Evolutionary conservation across 2,329 filamentous ascomycete genomes (phyloP).

Genomic region (Gliomastix tumulicola): DNA sequence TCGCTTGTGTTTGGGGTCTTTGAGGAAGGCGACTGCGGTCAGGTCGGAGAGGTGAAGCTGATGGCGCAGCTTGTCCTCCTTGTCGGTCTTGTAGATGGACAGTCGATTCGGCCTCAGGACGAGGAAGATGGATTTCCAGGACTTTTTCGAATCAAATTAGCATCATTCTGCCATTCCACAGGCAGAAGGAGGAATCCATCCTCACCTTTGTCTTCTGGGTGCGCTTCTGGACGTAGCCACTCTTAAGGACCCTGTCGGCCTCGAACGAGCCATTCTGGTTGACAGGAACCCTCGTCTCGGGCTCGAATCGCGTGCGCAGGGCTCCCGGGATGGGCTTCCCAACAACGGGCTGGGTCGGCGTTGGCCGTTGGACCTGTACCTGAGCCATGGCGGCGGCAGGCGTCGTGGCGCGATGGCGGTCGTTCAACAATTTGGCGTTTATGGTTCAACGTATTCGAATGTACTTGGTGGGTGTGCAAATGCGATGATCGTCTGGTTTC

Average conservation of each 20-base stretch:
- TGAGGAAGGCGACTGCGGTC: constrained; percentile 82
- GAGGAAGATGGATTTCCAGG: constrained; percentile 85
- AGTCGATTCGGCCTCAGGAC: constrained; percentile 86
- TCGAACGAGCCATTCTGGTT: constrained; percentile 95
- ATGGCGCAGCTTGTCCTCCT: constrained; percentile 82
- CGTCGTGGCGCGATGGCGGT: not conserved
- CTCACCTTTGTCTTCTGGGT: constrained; percentile 93
- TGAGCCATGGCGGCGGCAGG: constrained; percentile 1
- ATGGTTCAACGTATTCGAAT: too few relatives aligned
- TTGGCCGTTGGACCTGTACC: constrained; percentile 1
- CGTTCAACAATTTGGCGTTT: too few relatives aligned
- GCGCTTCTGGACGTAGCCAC: constrained; percentile 78
- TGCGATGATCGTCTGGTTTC: too few relatives aligned
- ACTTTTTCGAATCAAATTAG: too few relatives aligned
- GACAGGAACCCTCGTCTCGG: constrained; percentile 73
- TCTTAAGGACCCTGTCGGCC: constrained; percentile 89
- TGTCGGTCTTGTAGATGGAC: constrained; percentile 87
- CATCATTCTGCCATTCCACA: too few relatives aligned
- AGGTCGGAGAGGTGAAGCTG: constrained; percentile 85
- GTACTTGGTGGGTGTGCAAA: too few relatives aligned
- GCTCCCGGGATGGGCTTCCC: constrained; percentile 7
- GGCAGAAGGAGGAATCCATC: too few relatives aligned
- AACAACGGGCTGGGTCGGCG: too few relatives aligned
- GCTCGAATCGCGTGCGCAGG: constrained; percentile 19
- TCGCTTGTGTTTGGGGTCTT: constrained; percentile 80